Base-by-base conservation (phyloP, 176 grass and related monocot genomes). In the Puya raimondii region DNA sequence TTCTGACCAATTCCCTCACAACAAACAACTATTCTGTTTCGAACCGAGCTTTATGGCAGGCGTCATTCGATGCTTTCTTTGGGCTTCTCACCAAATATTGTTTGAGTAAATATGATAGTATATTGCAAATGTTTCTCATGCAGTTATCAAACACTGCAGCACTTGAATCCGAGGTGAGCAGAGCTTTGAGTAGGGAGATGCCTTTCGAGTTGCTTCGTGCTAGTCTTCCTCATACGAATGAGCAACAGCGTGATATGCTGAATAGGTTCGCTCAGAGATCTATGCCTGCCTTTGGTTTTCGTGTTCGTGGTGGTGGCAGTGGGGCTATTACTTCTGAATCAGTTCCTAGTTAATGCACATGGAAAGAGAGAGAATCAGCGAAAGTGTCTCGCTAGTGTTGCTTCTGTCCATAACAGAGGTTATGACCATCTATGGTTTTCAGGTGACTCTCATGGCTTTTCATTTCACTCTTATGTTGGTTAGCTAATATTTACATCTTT, bases 51-150 rank as follows among this genome's bases (percentile, higher is more conserved):
- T 88, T 94, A 15, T 99, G 95, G 95, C 95, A 99, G 72, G 85
- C 95, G 51, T 99, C 95, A 52, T 99, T 99, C 75, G 90, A 94
- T 78, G 90, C 87, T 77, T 99, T 99, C 82, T 99, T 99, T 75
- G 88, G 77, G 64, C 90, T 99, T 74, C 84, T 99, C 22, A 88
- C 90, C 33, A 91, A 99, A 63, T 99, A 94, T 57, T 99, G 90
- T 66, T 42, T 88, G 69, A 88, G 85, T 48, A 99, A 99, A 84
- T 94, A 88, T 70, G 90, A 94, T 68, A 99, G 95, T 77, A 99
- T 99, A 67, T 22, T 76, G 74, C 90, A 91, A 72, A 88, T 88
- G 87, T 81, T 88, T 74, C 68, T 86, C 21, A 74, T 80, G 82
- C 86, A 92, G 54, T 26, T 82, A 67, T 65, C 84, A 51, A 76